Evolutionary conservation across 345 rosid genomes (phyloP).

Genomic region (Triadica sebifera): DNA sequence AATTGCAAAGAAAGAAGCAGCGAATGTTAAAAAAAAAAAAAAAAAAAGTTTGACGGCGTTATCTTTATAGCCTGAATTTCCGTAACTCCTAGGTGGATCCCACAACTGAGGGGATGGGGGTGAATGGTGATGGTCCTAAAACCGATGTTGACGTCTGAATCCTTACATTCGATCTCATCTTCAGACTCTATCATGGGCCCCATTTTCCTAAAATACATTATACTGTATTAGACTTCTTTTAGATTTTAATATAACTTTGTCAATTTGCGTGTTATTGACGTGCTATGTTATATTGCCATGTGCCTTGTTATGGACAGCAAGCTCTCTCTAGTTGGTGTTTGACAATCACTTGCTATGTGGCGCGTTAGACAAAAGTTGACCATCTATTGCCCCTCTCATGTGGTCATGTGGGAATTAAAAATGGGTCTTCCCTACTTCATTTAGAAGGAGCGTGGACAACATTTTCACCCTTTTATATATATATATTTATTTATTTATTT

Average conservation of each 20-base stretch:
- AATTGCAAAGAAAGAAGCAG: too few species aligned
- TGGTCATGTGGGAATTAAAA: constrained; percentile 16
- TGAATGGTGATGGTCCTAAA: constrained; percentile 39
- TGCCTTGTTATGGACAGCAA: neutral
- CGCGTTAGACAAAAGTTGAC: constrained; percentile 32
- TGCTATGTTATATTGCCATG: neutral
- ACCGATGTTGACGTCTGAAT: constrained; percentile 56
- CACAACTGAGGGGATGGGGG: neutral
- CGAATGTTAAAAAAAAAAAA: too few species aligned
- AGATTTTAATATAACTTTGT: neutral
- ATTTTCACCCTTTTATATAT: neutral
- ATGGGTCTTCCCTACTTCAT: neutral
- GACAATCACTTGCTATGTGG: neutral
- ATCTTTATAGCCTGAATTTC: constrained; percentile 5
- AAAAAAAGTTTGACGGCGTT: constrained; percentile 29
- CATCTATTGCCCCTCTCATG: constrained; percentile 17
- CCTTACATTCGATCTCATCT: constrained; percentile 30
- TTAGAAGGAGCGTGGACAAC: neutral
- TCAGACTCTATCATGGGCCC: constrained; percentile 29
- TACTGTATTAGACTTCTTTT: neutral
- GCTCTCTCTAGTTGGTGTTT: neutral
- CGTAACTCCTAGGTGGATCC: constrained; percentile 30
- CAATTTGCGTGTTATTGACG: neutral
- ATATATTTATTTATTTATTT: too few species aligned
- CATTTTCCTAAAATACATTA: neutral